phyloP scores from a whole-genome alignment of 2,329 filamentous ascomycete species.

The Colletotrichum tanaceti region DNA sequence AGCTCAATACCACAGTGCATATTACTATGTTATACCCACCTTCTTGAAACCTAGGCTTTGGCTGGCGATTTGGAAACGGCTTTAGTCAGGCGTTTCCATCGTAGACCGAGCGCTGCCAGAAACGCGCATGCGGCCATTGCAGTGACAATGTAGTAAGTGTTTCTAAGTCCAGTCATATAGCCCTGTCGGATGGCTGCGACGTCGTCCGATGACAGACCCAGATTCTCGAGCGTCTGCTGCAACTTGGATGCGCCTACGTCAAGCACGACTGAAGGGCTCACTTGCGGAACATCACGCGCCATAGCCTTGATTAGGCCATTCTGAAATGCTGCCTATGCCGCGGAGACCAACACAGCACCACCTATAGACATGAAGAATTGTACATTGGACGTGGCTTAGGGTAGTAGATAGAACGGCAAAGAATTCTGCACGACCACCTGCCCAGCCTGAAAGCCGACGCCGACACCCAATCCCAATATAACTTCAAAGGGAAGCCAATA shows the following conservation, averaged over 20 bases:
- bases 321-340: not conserved
- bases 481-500: not conserved
- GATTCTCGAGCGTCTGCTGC: not conserved
- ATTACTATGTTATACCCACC: too few relatives aligned
- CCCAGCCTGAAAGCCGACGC: not conserved
- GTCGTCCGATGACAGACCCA: not conserved
- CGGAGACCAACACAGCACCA: not conserved
- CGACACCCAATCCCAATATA: not conserved
- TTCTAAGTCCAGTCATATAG: not conserved
- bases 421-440: not conserved
- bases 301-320: not conserved
- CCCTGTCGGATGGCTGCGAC: not conserved
- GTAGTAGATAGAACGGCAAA: not conserved
- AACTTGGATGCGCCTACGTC: not conserved
- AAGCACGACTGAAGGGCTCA: not conserved
- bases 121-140: not conserved
- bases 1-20: too few relatives aligned
- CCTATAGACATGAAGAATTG: not conserved
- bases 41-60: too few relatives aligned
- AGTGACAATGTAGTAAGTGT: not conserved
- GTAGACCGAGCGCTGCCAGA: not conserved
- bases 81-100: not conserved
- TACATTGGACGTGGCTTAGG: not conserved
- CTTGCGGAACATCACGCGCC: not conserved
- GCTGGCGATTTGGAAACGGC: too few relatives aligned